These are phyloP conservation scores for Chaetomium sp. DNA, from an alignment of 2,329 filamentous ascomycete genomes.

Conservation along the genomic window DNA sequence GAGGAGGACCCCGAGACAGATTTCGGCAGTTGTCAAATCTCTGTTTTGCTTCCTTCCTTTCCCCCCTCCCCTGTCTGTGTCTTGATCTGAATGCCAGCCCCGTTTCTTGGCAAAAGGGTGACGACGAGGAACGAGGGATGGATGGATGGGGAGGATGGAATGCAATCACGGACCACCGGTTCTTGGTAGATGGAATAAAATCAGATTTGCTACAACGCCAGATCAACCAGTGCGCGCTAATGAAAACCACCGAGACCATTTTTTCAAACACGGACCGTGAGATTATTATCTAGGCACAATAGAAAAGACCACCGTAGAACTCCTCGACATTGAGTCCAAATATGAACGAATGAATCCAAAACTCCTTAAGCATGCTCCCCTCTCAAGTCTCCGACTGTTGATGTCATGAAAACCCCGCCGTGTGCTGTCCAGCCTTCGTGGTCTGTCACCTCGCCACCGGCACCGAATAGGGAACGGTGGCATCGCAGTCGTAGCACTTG, in stretches of 20 bases:
- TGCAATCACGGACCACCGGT: neutral
- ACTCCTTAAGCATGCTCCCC: neutral
- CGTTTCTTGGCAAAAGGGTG: slow-evolving; percentile 1
- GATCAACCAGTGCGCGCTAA: neutral
- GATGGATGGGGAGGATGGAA: neutral
- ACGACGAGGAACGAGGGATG: neutral
- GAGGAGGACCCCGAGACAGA: neutral
- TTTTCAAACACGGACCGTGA: slow-evolving; percentile 10
- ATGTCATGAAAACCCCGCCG: neutral
- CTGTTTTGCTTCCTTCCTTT: neutral
- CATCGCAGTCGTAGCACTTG: neutral
- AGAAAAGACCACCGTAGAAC: neutral
- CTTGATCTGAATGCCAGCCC: neutral
- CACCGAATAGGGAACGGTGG: neutral
- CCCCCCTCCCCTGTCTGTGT: neutral
- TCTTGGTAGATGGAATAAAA: neutral
- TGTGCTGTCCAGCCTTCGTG: neutral
- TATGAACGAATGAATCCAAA: neutral
- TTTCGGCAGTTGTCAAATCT: slow-evolving; percentile 5
- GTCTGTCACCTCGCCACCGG: neutral
- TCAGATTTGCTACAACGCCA: neutral
- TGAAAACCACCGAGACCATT: neutral
- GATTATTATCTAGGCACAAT: neutral
- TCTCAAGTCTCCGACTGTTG: neutral
- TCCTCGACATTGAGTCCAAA: neutral